Percentiles rank a stretch among this genome's conserved stretches.
Evolutionary conservation across 345 rosid genomes (phyloP).

Genomic region (Aquilaria sinensis): DNA sequence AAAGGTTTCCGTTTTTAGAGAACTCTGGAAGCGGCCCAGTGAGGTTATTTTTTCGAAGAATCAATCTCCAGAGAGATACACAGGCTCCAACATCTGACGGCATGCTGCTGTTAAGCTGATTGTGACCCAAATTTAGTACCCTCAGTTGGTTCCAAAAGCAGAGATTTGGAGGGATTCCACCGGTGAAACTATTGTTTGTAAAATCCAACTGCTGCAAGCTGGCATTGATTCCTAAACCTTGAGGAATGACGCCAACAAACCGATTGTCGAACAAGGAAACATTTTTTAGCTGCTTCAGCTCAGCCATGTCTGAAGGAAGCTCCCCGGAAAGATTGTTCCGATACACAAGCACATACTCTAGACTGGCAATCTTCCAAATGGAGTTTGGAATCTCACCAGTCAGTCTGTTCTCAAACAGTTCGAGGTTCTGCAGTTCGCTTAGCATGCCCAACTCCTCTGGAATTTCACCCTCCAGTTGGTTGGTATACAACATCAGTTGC

Average conservation of each 20-base stretch:
- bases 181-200: constrained; percentile 47
- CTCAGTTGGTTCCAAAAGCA: constrained; percentile 48
- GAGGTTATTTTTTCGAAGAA: constrained; percentile 45
- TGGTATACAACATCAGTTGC: constrained; percentile 29
- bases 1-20: constrained; percentile 34
- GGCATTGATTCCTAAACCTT: constrained; percentile 56
- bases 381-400: constrained; percentile 63
- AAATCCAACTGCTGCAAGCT: constrained; percentile 59
- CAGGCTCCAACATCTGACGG: constrained; percentile 55
- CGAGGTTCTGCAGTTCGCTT: constrained; percentile 41
- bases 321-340: constrained; percentile 62
- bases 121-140: constrained; percentile 50
- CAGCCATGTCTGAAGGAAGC: constrained; percentile 56
- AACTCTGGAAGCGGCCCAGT: constrained; percentile 59
- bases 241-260: constrained; percentile 61
- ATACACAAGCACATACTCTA: constrained; percentile 44
- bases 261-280: constrained; percentile 45
- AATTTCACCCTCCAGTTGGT: constrained; percentile 65
- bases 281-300: constrained; percentile 46
- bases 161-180: constrained; percentile 62
- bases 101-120: constrained; percentile 53
- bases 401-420: constrained; percentile 51
- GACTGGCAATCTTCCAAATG: constrained; percentile 64
- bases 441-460: constrained; percentile 53
- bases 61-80: constrained; percentile 51